These are phyloP conservation scores for Ceratobasidium papillatum DNA, from an alignment of 1,284 basidiomycete species.

Conservation along the genomic window DNA sequence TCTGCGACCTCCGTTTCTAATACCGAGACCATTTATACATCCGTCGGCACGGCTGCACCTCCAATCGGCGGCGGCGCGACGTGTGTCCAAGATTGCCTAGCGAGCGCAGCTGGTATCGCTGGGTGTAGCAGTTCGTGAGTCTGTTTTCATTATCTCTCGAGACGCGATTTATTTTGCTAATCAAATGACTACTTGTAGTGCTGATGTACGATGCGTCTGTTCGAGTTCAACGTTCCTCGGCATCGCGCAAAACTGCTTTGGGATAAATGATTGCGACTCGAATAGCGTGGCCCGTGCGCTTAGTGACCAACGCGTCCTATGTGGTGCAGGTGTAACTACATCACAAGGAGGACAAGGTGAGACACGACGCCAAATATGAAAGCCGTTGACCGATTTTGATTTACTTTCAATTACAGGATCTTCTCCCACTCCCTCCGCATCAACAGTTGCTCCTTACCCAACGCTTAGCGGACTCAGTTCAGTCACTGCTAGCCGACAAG, in stretches of 20 bases:
- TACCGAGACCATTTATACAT: not conserved
- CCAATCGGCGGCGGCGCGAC: constrained; percentile 13
- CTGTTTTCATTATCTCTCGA: not conserved
- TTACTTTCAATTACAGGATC: not conserved
- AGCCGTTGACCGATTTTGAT: not conserved
- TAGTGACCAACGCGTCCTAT: not conserved
- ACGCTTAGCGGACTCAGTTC: not conserved
- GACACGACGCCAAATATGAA: not conserved
- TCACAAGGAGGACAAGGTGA: not conserved
- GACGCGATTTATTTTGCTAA: not conserved
- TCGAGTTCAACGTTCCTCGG: not conserved
- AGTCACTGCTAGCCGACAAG: not conserved
- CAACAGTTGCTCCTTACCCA: not conserved
- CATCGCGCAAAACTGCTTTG: constrained; percentile 1
- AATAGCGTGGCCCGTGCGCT: not conserved
- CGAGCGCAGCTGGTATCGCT: not conserved
- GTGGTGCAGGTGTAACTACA: not conserved
- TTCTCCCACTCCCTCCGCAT: not conserved
- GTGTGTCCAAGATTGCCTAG: constrained; percentile 7
- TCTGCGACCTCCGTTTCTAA: not conserved
- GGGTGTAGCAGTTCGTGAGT: constrained; percentile 15
- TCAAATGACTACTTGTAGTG: not conserved
- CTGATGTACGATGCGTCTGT: constrained; percentile 3
- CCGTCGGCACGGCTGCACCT: constrained; percentile 7
- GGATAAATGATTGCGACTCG: not conserved